A percentile compares a stretch with the other conserved stretches of the same genome.
phyloP scores from a whole-genome alignment of 192 early-diverging fungal genomes.

The Phlyctochytrium arcticum region DNA sequence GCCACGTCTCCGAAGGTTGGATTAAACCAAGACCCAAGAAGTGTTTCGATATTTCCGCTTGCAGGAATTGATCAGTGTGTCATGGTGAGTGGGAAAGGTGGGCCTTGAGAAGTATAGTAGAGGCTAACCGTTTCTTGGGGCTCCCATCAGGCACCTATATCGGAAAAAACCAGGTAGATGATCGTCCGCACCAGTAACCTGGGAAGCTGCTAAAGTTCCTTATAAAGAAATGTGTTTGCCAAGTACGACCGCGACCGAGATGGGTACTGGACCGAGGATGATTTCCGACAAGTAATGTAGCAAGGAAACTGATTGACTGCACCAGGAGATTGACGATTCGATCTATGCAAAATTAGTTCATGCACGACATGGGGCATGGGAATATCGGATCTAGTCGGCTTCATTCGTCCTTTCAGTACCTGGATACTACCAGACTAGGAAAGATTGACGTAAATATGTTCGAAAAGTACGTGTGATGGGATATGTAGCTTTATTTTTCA shows the following conservation, averaged over 20 bases:
- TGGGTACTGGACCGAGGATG: conserved; percentile 19
- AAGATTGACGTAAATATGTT: conserved; percentile 20
- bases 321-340: neutral
- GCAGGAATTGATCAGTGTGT: no score
- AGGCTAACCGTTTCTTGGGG: no score
- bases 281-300: conserved; percentile 3
- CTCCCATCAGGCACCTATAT: neutral
- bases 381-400: conserved; percentile 15
- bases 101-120: no score
- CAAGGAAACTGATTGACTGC: neutral
- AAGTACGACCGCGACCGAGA: conserved; percentile 16
- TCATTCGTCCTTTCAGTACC: conserved; percentile 12
- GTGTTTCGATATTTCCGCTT: no score
- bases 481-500: neutral
- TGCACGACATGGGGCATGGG: conserved; percentile 10
- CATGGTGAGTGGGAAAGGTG: no score
- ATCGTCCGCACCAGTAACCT: neutral
- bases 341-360: conserved; percentile 8
- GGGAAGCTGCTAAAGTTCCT: neutral
- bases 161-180: neutral
- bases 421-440: conserved; percentile 15
- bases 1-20: no score
- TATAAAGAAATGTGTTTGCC: conserved; percentile 7
- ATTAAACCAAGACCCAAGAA: no score
- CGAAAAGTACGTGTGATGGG: conserved; percentile 10